These are phyloP conservation scores for Blastobotrys indianensis DNA, from an alignment of 1,139 yeast genomes.

Conservation along the genomic window DNA sequence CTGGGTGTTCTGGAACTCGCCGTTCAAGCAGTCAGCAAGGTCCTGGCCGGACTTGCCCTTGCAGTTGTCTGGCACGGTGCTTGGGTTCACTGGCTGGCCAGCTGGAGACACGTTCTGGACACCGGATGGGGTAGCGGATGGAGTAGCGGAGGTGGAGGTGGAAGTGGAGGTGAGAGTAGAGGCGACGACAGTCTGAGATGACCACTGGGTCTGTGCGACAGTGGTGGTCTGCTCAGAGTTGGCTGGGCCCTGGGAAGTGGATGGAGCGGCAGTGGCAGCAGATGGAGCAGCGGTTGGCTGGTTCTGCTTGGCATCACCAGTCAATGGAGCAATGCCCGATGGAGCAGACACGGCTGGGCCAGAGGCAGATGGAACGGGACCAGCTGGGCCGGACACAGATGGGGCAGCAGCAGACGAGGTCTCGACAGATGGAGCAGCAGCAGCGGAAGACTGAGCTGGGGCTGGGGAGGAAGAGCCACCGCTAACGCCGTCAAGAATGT, in stretches of 20 bases:
- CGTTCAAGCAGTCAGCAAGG: slow-evolving; percentile 14
- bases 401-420: slow-evolving; percentile 13
- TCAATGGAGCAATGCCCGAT: slow-evolving; percentile 14
- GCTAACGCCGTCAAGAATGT: slow-evolving; percentile 26
- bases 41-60: slow-evolving; percentile 14
- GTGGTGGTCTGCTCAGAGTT: slow-evolving; percentile 13
- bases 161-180: slow-evolving; percentile 7
- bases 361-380: slow-evolving; percentile 12
- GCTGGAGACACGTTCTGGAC: slow-evolving; percentile 12
- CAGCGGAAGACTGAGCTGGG: slow-evolving; percentile 3
- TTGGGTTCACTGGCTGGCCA: slow-evolving; percentile 8
- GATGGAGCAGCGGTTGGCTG: slow-evolving; percentile 17
- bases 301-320: slow-evolving; percentile 15
- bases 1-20: slow-evolving; percentile 5
- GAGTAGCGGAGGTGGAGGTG: slow-evolving; percentile 9
- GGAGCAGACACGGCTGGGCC: slow-evolving; percentile 14
- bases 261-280: slow-evolving; percentile 13
- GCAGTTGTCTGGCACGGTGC: slow-evolving; percentile 11
- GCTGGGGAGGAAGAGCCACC: slow-evolving; percentile 12
- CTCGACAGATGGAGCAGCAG: slow-evolving; percentile 9
- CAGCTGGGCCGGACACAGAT: slow-evolving; percentile 10
- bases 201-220: slow-evolving; percentile 6
- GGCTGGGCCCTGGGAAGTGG: slow-evolving; percentile 19
- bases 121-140: slow-evolving; percentile 15
- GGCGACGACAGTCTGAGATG: slow-evolving; percentile 10